Conservation (phyloP, 345 rosid genomes). For the Gossypium herbaceum region DNA sequence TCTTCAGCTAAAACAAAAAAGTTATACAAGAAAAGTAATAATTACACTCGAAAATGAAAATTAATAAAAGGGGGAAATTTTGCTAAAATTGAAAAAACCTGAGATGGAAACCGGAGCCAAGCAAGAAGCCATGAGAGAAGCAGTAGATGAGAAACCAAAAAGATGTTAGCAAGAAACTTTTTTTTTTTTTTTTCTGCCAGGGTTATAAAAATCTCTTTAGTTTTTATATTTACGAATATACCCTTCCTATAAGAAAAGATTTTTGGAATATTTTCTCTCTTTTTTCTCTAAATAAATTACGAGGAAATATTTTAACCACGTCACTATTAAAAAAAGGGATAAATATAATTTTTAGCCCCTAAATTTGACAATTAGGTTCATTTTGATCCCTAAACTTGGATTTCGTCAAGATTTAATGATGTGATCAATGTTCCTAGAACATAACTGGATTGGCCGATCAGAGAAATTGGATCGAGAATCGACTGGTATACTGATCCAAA, state of each 20-base stretch:
- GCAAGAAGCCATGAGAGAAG: conserved; percentile 8
- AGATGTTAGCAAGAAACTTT: background rate
- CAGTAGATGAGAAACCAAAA: background rate
- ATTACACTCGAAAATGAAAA: background rate
- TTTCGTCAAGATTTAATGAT: no score
- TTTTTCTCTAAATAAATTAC: background rate
- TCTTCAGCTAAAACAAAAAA: background rate
- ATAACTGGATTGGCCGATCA: no score
- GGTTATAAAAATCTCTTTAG: background rate
- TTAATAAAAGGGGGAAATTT: background rate
- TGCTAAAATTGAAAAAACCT: conserved; percentile 4
- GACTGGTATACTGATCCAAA: no score
- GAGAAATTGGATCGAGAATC: no score
- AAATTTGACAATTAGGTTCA: no score
- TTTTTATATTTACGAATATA: background rate
- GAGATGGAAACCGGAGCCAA: conserved; percentile 11
- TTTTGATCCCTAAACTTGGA: no score
- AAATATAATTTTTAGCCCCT: no score
- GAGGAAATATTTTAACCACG: background rate
- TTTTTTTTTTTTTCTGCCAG: background rate
- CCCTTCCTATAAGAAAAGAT: background rate
- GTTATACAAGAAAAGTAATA: background rate
- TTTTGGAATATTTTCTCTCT: background rate
- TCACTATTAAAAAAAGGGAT: background rate
- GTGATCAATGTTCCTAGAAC: no score